Evolutionary conservation across 768 basidiomycete genomes (phyloP), one percentile per base, ranked within the genome.

Genomic region (Leccinum subgranulosum): DNA sequence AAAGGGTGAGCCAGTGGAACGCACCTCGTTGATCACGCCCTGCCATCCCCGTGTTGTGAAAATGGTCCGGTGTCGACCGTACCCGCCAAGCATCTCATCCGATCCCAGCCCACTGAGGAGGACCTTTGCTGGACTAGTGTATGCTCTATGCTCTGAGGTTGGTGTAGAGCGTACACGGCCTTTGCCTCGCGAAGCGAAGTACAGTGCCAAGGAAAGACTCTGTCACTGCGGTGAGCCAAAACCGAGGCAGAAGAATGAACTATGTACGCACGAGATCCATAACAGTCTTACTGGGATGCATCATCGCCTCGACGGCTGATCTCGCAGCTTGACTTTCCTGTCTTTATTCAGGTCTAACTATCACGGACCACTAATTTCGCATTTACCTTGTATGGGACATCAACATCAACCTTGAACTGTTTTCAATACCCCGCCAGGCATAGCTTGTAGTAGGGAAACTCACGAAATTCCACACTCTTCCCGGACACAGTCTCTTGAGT

Each of bases 61-160:
- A 1, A 86, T 90, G 10, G 84, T 82, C 8, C 92, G 82, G 75
- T 98, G 94, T 56, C 97, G 80, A 3, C 90, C 83, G 70, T 99
- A 99, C 1, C 97, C 97, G 3, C 94, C 97, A 5, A 99, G 78
- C 41, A 98, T 79, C 69, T 99, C 97, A 68, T 99, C 97, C 1
- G 97, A 92, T 0, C 97, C 97, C 7, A 99, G 77, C 1, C 97
- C 97, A 60, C 86, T 95, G 25, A 99, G 75, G 9, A 98, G 75
- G 0, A 98, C 94, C 46, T 84, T 82, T 0, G 97, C 93, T 8
- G 78, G 71, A 60, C 89, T 94, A 0, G 74, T 79, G 72, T 97
- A 96, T 7, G 77, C 74, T 33, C 51, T 63, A 31, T 66, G 63
- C 23, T 46, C 64, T 3, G 79, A 71, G 4, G 76, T 68, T 1